Base-by-base conservation (phyloP, 352 stramenopile species). In the Pythium brassicae region DNA sequence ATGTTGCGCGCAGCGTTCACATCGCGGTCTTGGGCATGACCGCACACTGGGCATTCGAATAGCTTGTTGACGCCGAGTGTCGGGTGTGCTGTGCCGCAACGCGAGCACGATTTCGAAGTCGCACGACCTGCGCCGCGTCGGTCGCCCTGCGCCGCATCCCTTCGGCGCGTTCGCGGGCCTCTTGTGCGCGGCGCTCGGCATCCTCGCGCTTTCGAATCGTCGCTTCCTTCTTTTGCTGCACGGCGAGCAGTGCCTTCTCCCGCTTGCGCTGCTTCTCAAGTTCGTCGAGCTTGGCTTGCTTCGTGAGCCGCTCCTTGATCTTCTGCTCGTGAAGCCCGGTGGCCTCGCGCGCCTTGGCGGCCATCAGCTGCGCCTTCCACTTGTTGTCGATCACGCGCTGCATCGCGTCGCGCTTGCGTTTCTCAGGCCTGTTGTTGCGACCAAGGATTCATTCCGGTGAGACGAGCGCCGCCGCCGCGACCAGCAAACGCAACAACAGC, bases 371-470 rank as follows among this genome's bases (percentile, higher is more conserved):
- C 29, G 82, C 81, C 2, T 68, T 71, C 8, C 51, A 59, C 56
- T 94, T 94, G 59, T 71, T 79, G 50, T 91, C 70, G 42, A 94
- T 86, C 20, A 94, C 78, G 9, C 68, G 74, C 62, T 91, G 79
- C 63, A 94, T 84, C 17, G 84, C 81, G 10, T 71, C 69, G 51
- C 61, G 79, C 52, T 92, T 92, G 52, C 74, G 76, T 22, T 69
- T 55, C 47, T 87, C 82, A 17, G 78, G n/a, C n/a, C n/a, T n/a
- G n/a, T n/a, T n/a, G n/a, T n/a, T n/a, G n/a, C n/a, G n/a, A n/a
- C n/a, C n/a, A n/a, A n/a, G n/a, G n/a, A n/a, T n/a, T n/a, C n/a
- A n/a, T n/a, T n/a, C n/a, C n/a, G n/a, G n/a, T n/a, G n/a, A n/a
- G n/a, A n/a, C n/a, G n/a, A n/a, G n/a, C n/a, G n/a, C n/a, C n/a